Evolutionary conservation across 306 rosid species (phyloP).

Genomic region (Cucumis cinereus): DNA sequence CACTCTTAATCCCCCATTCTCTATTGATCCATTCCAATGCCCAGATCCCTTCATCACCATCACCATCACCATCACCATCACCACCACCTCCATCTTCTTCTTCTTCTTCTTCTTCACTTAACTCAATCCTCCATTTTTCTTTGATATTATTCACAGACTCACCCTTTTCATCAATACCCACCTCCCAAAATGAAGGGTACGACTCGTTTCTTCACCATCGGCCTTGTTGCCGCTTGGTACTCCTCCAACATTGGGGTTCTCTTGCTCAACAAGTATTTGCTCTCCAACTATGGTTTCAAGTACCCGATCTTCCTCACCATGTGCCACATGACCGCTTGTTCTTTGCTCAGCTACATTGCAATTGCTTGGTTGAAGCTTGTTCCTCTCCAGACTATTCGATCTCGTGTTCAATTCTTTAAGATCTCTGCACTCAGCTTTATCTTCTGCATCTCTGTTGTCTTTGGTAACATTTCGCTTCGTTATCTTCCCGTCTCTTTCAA

Average conservation of each 20-base stretch:
- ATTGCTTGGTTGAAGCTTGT: constrained; percentile 16
- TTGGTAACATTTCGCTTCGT: constrained; percentile 14
- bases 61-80: too few relatives aligned
- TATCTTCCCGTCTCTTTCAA: constrained; percentile 16
- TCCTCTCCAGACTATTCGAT: constrained; percentile 11
- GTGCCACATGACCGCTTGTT: constrained; percentile 20
- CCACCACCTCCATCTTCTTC: background rate
- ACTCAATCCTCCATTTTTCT: background rate
- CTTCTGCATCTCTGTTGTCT: constrained; percentile 20
- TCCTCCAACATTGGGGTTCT: constrained; percentile 18
- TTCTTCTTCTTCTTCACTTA: constrained; percentile 2
- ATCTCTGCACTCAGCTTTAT: constrained; percentile 17
- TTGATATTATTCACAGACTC: background rate
- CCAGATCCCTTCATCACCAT: background rate
- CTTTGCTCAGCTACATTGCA: constrained; percentile 13
- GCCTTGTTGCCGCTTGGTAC: constrained; percentile 11
- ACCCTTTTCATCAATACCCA: background rate
- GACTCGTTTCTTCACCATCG: constrained; percentile 14
- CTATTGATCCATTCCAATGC: background rate
- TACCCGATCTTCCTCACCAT: constrained; percentile 19
- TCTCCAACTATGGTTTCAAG: constrained; percentile 16
- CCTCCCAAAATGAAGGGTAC: constrained; percentile 9
- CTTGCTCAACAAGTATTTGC: constrained; percentile 18
- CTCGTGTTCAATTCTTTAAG: constrained; percentile 15
- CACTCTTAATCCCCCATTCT: too few relatives aligned